Evolutionary conservation across 768 basidiomycete species (phyloP), one percentile per base, ranked within the genome.

Genomic region (Macrolepiota fuliginosa): DNA sequence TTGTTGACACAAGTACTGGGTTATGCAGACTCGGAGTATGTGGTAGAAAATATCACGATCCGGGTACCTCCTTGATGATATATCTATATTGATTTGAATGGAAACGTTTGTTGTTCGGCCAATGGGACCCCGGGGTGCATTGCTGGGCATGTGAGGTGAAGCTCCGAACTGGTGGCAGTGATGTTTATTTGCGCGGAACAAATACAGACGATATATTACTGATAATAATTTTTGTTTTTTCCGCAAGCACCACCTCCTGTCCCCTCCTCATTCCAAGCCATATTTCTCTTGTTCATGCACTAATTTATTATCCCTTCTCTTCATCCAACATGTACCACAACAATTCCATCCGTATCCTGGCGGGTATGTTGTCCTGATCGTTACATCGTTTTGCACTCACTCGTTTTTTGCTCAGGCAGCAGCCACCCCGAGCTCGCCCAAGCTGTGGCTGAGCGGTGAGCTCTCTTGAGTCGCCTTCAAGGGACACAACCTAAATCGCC

Each of bases 371-470:
- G 22, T 27, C 46, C n/a, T 36, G 53, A 25, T 66, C 47, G 57
- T 11, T 64, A 11, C 19, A 51, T 11, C 15, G 49, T 27, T 22
- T 51, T 51, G 65, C 62, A 62, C 63, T 71, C 64, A 62, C 62
- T 59, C 59, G 42, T 15, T 36, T 61, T 62, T n/a, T 56, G 12
- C n/a, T 36, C 77, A 97, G 96, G 96, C 73, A 96, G 96, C 78
- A 95, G 93, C 75, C 97, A 99, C 80, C 94, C 94, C 70, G 92
- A 96, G 84, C 91, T 99, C 81, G 96, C 96, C 76, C 85, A 90
- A 71, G 83, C 88, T 63, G 94, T 99, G 77, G 92, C 94, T 71
- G 94, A 97, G 84, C 90, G 94, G 96, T 97, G 84, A 89, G 96
- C 83, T 77, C 79, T 79, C 76, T 77, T 78, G 66, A 72, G 71